Base-by-base conservation (phyloP, 2,329 filamentous ascomycete genomes). In the Fusarium succisae region DNA sequence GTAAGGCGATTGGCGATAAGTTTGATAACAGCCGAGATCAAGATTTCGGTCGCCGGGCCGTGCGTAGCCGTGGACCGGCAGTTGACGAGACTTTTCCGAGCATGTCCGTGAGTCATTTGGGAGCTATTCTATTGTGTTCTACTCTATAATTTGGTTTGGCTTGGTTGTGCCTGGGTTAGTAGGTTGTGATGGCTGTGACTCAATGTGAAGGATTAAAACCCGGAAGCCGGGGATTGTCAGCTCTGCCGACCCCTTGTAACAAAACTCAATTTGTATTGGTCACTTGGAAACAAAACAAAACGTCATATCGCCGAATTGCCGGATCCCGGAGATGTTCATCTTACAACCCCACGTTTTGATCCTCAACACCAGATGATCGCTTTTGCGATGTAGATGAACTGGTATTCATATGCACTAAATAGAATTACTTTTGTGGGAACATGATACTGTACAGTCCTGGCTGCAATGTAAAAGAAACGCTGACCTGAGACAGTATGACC, bases 11-110 rank as follows among this genome's bases (percentile, higher is more conserved):
- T 57, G 65, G 17, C 66, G 66, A 69, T 51, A 47, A 18, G 30
- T 54, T 66, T 66, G 64, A 67, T 68, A 68, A 69, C 47, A 28
- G 50, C 55, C 28, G 48, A 61, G 47, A 61, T 54, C 28, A 41
- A 41, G 37, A 53, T 59, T 60, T 63, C 63, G 59, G 72, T 51
- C 44, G 39, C 66, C 45, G 72, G 72, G 38, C 72, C 67, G 73
- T 70, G 32, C 69, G 35, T 75, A 73, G 54, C 69, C 65, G 60
- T 72, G 60, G 39, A 60, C 37, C 70, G 66, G 73, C 18, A 69
- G 66, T 69, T 55, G 64, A 28, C 54, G 63, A 75, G 47, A 62
- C 56, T 65, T 64, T 54, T 54, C 71, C 71, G 71, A 69, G 32
- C 18, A 69, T 44, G 37, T 48, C 63, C 39, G 47, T 43, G 32